These are phyloP conservation scores for Pestalotiopsis sp. DNA, from an alignment of 2,329 filamentous ascomycete genomes.

Conservation along the genomic window DNA sequence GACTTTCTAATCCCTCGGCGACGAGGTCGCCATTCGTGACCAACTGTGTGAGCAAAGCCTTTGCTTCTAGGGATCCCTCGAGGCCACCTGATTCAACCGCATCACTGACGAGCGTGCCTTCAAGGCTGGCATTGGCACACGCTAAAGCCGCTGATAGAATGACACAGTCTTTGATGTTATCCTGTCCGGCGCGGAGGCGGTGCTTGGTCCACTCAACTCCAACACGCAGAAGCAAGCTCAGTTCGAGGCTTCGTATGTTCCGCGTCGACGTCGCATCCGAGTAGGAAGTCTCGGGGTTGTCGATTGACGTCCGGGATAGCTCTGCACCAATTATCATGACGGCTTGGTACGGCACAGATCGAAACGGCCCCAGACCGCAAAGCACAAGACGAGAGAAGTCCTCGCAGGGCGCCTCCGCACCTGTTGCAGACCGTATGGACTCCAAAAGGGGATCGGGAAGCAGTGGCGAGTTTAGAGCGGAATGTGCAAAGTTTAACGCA, in stretches of 20 bases:
- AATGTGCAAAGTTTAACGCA: slow-evolving; percentile 40
- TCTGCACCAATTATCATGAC: slow-evolving; percentile 1
- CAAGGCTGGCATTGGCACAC: not conserved
- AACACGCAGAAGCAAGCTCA: not conserved
- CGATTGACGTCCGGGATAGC: not conserved
- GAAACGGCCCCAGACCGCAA: not conserved
- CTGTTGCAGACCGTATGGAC: not conserved
- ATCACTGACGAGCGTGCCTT: not conserved
- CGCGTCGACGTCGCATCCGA: not conserved
- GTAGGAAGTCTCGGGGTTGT: not conserved
- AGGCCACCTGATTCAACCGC: not conserved
- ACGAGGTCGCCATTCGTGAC: not conserved
- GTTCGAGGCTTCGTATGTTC: not conserved
- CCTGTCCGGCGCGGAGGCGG: not conserved
- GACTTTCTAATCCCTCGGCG: not conserved
- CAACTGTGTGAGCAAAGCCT: not conserved
- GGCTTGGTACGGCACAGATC: not conserved
- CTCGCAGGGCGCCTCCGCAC: not conserved
- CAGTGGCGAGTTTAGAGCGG: not conserved
- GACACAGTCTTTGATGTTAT: not conserved
- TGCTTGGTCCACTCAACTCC: not conserved
- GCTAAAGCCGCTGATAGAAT: not conserved
- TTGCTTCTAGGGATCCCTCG: not conserved
- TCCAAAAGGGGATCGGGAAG: not conserved
- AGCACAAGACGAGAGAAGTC: not conserved